Evolutionary conservation across 768 basidiomycete genomes (phyloP).

Genomic region (Suillus lakei): DNA sequence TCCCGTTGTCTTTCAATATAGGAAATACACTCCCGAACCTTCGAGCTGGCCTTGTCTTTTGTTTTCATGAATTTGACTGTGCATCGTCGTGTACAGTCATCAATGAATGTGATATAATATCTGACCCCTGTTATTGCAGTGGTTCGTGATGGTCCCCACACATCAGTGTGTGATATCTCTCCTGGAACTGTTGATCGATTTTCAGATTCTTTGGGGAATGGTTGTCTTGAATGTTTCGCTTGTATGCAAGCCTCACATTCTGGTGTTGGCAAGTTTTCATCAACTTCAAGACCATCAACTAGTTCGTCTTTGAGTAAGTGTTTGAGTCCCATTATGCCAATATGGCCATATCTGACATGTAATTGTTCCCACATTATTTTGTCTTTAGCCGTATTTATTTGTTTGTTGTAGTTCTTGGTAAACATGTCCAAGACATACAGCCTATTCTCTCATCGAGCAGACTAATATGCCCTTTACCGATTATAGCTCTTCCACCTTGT

Average conservation of each 20-base stretch:
- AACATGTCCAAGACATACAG: too few species aligned
- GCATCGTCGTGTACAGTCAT: conserved; percentile 17
- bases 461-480: too few species aligned
- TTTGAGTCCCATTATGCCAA: neutral
- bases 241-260: conserved; percentile 8
- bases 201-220: neutral
- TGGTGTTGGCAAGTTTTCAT: neutral
- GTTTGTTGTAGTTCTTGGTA: too few species aligned
- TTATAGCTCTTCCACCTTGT: neutral
- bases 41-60: conserved; percentile 24
- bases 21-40: conserved; percentile 21
- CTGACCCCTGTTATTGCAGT: conserved; percentile 17
- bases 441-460: too few species aligned
- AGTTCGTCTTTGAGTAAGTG: neutral
- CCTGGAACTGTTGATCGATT: too few species aligned
- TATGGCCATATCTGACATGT: neutral
- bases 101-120: conserved; percentile 31
- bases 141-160: conserved; percentile 28
- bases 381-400: too few species aligned
- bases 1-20: conserved; percentile 15
- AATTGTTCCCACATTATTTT: neutral
- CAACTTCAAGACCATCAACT: neutral
- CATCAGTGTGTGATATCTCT: conserved; percentile 21
- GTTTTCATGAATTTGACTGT: conserved; percentile 23
- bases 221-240: neutral